A percentile compares a stretch with the other conserved stretches of the same genome.
Conservation (phyloP, 2,329 filamentous ascomycete species). For the Alternaria conjuncta region DNA sequence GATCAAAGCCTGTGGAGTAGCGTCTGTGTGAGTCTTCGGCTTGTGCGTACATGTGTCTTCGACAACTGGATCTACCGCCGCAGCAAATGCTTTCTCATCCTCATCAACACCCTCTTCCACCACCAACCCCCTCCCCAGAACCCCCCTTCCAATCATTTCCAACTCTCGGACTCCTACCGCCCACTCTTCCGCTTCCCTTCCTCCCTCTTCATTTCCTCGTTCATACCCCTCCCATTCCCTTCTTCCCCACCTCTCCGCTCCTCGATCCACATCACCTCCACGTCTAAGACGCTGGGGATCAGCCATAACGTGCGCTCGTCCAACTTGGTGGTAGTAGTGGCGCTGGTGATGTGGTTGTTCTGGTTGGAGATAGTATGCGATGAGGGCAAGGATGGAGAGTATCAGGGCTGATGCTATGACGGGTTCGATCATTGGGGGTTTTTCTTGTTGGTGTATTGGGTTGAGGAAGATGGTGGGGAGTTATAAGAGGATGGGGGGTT, state of each 20-base stretch:
- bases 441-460: not conserved
- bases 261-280: accelerated
- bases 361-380: not conserved
- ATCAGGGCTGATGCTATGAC: not conserved
- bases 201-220: not conserved
- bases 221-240: not conserved
- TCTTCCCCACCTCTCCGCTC: not conserved
- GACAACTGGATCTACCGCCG: too few species aligned
- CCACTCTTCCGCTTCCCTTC: not conserved
- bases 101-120: too few species aligned
- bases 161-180: not conserved
- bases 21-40: too few species aligned
- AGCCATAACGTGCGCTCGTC: not conserved
- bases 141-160: not conserved
- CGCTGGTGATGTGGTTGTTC: not conserved
- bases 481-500: too few species aligned
- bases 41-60: too few species aligned
- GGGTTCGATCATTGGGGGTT: not conserved
- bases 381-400: not conserved
- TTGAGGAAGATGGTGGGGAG: too few species aligned
- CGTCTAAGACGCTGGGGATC: not conserved
- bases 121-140: accelerated
- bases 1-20: too few species aligned
- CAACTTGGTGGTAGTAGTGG: not conserved
- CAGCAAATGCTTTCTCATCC: too few species aligned